phyloP scores from a whole-genome alignment of 345 rosid species.

The Gossypium sturtianum region DNA sequence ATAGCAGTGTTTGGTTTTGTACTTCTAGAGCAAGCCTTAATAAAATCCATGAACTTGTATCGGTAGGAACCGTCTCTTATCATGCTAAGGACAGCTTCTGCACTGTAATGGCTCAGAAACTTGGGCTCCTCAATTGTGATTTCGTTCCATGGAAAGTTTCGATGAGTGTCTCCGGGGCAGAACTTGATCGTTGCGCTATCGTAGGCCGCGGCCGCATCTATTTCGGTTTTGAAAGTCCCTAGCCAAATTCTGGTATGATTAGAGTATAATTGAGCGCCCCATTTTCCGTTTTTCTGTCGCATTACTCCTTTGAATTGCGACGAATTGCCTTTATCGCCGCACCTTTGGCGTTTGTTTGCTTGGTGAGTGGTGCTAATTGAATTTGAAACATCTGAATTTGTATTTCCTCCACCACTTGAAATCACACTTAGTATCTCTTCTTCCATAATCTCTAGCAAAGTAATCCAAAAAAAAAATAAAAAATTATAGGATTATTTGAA shows the following conservation, averaged over 20 bases:
- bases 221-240: slow-evolving; percentile 52
- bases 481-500: no score
- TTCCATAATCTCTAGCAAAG: slow-evolving; percentile 21
- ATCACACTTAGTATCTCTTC: slow-evolving; percentile 21
- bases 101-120: slow-evolving; percentile 35
- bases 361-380: slow-evolving; percentile 21
- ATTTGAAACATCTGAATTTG: slow-evolving; percentile 27
- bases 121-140: slow-evolving; percentile 32
- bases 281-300: slow-evolving; percentile 49
- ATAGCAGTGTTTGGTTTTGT: neutral
- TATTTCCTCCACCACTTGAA: slow-evolving; percentile 16
- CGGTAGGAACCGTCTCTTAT: slow-evolving; percentile 48
- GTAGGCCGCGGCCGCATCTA: slow-evolving; percentile 64
- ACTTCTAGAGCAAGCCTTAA: slow-evolving; percentile 4
- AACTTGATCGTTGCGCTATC: slow-evolving; percentile 59
- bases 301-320: slow-evolving; percentile 55
- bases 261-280: slow-evolving; percentile 68
- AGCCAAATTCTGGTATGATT: slow-evolving; percentile 57
- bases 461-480: neutral
- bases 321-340: neutral
- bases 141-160: slow-evolving; percentile 36
- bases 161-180: slow-evolving; percentile 30
- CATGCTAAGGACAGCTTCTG: slow-evolving; percentile 43
- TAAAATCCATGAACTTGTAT: slow-evolving; percentile 34
- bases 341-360: slow-evolving; percentile 21